Evolutionary conservation across 2,329 filamentous ascomycete species (phyloP).

Genomic region (Dactylella cylindrospora): DNA sequence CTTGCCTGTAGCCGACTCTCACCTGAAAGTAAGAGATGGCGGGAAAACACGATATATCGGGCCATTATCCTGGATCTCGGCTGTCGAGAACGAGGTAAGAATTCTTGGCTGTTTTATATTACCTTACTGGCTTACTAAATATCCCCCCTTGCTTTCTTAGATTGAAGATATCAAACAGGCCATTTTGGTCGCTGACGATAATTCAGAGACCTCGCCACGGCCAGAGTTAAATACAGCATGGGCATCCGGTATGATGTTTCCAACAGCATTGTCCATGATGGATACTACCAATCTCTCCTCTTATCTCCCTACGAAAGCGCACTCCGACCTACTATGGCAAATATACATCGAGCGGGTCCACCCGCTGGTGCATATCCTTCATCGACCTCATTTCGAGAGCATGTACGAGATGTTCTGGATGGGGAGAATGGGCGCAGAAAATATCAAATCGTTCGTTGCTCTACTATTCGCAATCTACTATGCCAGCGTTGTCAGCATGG

Average conservation of each 20-base stretch:
- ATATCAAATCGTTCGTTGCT: conserved; percentile 34
- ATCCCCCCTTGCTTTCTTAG: not conserved
- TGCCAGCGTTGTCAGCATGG: conserved; percentile 31
- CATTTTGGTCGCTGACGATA: conserved; percentile 15
- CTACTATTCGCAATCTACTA: conserved; percentile 36
- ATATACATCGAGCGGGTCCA: conserved; percentile 33
- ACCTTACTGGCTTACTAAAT: not conserved
- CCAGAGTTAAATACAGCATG: conserved; percentile 16
- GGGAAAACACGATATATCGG: conserved; percentile 38
- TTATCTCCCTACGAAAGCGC: conserved; percentile 29
- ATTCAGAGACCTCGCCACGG: conserved; percentile 1
- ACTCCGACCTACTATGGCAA: conserved; percentile 39
- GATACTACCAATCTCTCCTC: conserved; percentile 26
- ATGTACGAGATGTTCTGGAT: conserved; percentile 32
- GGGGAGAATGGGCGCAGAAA: conserved; percentile 18
- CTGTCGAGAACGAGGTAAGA: conserved; percentile 36
- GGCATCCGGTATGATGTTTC: conserved; percentile 42
- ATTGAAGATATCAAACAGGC: conserved; percentile 43
- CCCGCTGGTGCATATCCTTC: conserved; percentile 32
- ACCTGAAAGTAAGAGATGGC: conserved; percentile 32
- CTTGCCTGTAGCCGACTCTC: conserved; percentile 33
- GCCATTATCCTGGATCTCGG: conserved; percentile 39
- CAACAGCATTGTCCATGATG: conserved; percentile 15
- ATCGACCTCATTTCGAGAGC: conserved; percentile 27
- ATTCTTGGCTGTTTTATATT: not conserved